Conservation (phyloP, 1,284 basidiomycete genomes). For the Malassezia japonica region DNA sequence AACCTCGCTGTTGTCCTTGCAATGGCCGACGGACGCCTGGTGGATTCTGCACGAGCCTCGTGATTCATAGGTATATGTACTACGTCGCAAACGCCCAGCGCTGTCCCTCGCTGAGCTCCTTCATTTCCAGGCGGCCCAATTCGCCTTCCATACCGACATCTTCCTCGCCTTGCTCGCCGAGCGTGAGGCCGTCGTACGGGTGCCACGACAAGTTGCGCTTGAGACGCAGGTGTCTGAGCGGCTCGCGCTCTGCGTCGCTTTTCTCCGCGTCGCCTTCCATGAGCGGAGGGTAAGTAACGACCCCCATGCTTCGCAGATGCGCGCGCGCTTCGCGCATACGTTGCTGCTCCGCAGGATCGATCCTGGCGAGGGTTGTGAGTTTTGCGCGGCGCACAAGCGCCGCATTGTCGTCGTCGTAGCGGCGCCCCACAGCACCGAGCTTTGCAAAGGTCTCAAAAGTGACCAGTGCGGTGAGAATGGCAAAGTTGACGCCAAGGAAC, state of each 20-base stretch:
- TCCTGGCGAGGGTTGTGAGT: neutral
- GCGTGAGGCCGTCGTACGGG: slow-evolving; percentile 39
- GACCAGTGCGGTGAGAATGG: slow-evolving; percentile 26
- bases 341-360: neutral
- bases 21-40: slow-evolving; percentile 29
- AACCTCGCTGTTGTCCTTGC: slow-evolving; percentile 33
- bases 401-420: slow-evolving; percentile 25
- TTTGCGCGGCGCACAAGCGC: slow-evolving; percentile 20
- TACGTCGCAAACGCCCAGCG: slow-evolving; percentile 36
- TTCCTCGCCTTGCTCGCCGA: slow-evolving; percentile 40
- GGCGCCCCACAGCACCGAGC: slow-evolving; percentile 33
- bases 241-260: neutral
- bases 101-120: slow-evolving; percentile 30
- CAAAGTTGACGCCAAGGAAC: slow-evolving; percentile 25
- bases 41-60: slow-evolving; percentile 12
- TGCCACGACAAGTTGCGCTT: slow-evolving; percentile 25
- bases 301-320: slow-evolving; percentile 1
- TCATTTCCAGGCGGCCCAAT: slow-evolving; percentile 38
- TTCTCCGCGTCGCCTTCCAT: neutral
- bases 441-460: slow-evolving; percentile 42
- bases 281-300: neutral
- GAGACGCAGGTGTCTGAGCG: slow-evolving; percentile 3
- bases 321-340: slow-evolving; percentile 4
- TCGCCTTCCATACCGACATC: slow-evolving; percentile 45
- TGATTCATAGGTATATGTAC: neutral